Evolutionary conservation across 192 early-diverging fungal species (phyloP), one percentile per base, ranked within the genome.

Genomic region (Rhizophagus clarus): DNA sequence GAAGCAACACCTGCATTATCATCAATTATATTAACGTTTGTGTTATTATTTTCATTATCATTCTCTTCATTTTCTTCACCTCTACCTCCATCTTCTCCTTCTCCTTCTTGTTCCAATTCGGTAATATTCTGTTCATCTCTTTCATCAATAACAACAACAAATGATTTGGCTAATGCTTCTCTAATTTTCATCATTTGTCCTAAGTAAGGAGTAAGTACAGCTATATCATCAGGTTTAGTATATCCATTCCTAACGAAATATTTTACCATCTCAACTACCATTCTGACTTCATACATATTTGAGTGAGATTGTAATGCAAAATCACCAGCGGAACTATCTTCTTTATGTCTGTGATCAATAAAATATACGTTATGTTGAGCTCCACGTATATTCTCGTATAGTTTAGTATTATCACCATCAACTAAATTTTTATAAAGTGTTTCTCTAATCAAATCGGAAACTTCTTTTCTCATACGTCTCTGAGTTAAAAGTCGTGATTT

Each of bases 191-290:
- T 80, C 11, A 84, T 83, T n/a, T 90, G 89, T 12, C 88, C 89
- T 0, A 87, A 79, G 31, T 90, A 90, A 28, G 87, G 87, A 7
- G 89, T 90, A 26, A 90, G 79, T 26, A 90, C 84, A 0, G 89
- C 84, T 68, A 90, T 90, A 28, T 88, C 86, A 0, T 80, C 83
- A 0, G 80, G 81, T 31, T 83, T 63, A 32, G 80, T 77, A 61
- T 89, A 87, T 26, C 89, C 89, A 75, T 89, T 87, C 32, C 84
- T 79, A 56, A 90, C 82, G 5, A 90, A 77, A 61, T 90, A 88
- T 0, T 81, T 79, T 0, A 86, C 84, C 3, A 90, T 64, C 17
- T 83, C 77, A 8, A 83, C 86, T 2, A 85, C 84, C 88, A 90
- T 90, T 34, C 81, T 69, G 15, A 83, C 87, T 64, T 90, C 89